These are phyloP conservation scores for Chytriomyces sp. DNA, from an alignment of 192 early-diverging fungal genomes.

Conservation along the genomic window DNA sequence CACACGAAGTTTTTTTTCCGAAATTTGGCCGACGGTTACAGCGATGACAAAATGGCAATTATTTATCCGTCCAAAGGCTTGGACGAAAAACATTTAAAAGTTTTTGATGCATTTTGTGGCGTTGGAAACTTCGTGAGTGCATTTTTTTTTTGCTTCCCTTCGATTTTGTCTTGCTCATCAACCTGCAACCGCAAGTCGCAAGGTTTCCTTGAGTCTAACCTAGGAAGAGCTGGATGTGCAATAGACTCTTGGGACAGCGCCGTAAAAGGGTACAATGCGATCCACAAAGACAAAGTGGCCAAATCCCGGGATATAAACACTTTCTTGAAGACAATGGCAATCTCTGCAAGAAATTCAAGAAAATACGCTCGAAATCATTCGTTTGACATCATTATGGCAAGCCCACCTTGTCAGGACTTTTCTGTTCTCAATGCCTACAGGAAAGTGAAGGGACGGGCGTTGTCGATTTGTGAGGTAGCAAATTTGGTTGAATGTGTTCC, in stretches of 20 bases:
- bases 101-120: conserved; percentile 22
- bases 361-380: no score
- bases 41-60: background rate
- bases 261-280: conserved; percentile 2
- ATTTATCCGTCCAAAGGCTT: conserved; percentile 21
- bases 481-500: conserved; percentile 22
- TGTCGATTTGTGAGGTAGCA: conserved; percentile 6
- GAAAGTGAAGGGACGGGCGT: conserved; percentile 15
- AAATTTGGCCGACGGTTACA: background rate
- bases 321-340: background rate
- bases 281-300: conserved; percentile 11
- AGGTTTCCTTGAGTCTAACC: conserved; percentile 9
- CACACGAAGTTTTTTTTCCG: conserved; percentile 15
- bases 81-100: background rate
- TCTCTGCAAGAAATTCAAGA: background rate
- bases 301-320: background rate
- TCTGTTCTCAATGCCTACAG: background rate
- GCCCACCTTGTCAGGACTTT: conserved; percentile 24
- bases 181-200: conserved; percentile 3
- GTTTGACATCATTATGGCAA: conserved; percentile 1
- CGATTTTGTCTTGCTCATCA: background rate
- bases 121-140: conserved; percentile 26
- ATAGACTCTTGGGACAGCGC: conserved; percentile 9
- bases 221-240: background rate
- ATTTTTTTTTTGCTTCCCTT: no score